phyloP scores from a whole-genome alignment of 148 eudicot genomes.

The Cornus suecica region DNA sequence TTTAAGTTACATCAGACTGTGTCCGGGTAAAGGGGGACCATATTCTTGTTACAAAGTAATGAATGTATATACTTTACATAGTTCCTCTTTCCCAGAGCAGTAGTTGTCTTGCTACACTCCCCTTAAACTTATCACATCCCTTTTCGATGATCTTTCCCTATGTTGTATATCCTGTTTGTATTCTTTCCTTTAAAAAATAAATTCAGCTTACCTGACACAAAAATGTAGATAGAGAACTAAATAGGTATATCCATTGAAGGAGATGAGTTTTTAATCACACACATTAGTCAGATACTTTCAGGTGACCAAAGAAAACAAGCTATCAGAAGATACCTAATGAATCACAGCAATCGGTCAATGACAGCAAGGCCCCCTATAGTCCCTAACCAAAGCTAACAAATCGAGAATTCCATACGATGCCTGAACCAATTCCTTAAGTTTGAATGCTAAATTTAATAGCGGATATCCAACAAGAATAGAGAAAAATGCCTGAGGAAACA shows the following conservation, averaged over 20 bases:
- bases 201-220: not conserved
- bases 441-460: not conserved
- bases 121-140: not conserved
- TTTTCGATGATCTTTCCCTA: not conserved
- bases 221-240: too few relatives aligned
- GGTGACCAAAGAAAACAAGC: not conserved
- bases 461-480: not conserved
- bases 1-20: too few relatives aligned
- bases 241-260: too few relatives aligned
- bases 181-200: too few relatives aligned
- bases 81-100: too few relatives aligned
- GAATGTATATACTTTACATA: too few relatives aligned
- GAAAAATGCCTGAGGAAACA: conserved; percentile 8
- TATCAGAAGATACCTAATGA: too few relatives aligned
- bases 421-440: not conserved
- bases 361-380: not conserved
- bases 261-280: too few relatives aligned
- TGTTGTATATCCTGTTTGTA: not conserved
- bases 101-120: too few relatives aligned
- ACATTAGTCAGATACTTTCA: too few relatives aligned
- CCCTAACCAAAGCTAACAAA: not conserved
- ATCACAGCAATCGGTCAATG: not conserved
- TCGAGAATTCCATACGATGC: not conserved
- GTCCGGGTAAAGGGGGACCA: too few relatives aligned
- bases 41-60: too few relatives aligned